A percentile compares a stretch with the other conserved stretches of the same genome.
Evolutionary conservation across 306 rosid genomes (phyloP).

Genomic region (Spatholobus suberectus): DNA sequence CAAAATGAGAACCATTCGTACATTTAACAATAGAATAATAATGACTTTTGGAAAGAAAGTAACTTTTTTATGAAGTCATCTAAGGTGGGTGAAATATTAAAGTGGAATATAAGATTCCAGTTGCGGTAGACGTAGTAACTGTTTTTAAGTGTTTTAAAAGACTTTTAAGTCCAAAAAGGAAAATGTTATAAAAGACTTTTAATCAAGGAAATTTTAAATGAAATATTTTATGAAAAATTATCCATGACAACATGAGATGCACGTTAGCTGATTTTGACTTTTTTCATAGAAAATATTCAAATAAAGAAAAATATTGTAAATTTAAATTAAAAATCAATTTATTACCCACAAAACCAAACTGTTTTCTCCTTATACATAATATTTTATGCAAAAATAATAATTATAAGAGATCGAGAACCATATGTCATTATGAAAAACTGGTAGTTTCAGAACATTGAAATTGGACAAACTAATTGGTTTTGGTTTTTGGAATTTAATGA

Average conservation of each 20-base stretch:
- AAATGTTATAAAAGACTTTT: neutral
- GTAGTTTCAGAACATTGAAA: neutral
- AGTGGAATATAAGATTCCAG: neutral
- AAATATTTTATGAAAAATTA: neutral
- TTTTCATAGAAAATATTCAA: neutral
- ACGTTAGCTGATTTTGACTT: neutral
- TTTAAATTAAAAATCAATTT: neutral
- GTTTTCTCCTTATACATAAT: neutral
- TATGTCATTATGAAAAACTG: neutral
- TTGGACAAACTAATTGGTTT: neutral
- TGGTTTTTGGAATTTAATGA: neutral
- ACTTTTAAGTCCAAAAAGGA: too few species aligned
- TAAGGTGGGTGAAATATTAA: constrained; percentile 3
- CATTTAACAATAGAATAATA: neutral
- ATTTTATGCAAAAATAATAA: neutral
- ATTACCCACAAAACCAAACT: neutral
- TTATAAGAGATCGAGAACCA: neutral
- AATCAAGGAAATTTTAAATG: neutral
- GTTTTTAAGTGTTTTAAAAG: neutral
- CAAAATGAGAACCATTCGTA: neutral
- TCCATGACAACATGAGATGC: neutral
- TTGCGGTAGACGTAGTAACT: neutral
- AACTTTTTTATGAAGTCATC: neutral
- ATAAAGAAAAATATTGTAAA: neutral
- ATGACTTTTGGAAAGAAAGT: neutral